Conservation (phyloP, 495 filamentous ascomycete species). For the Diplogelasinospora grovesii region DNA sequence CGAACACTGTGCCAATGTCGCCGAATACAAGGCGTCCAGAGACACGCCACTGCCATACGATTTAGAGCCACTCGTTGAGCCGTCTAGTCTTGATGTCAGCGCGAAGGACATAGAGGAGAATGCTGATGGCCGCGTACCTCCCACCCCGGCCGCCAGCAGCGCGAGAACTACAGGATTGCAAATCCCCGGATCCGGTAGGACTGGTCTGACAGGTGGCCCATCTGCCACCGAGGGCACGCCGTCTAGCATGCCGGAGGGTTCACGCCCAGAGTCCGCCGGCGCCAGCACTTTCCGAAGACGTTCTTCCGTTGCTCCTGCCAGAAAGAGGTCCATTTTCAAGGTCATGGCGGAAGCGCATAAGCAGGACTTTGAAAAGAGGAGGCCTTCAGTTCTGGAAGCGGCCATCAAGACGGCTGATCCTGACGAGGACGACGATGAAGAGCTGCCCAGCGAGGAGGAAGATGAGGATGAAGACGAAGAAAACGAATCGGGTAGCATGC, state of each 20-base stretch:
- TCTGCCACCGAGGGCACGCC: neutral
- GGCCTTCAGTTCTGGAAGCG: constrained; percentile 34
- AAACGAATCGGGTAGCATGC: constrained; percentile 22
- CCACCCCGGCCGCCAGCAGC: neutral
- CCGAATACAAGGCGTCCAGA: constrained; percentile 72
- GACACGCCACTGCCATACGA: constrained; percentile 78
- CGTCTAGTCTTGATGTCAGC: constrained; percentile 12
- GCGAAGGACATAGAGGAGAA: neutral
- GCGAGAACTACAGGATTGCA: neutral
- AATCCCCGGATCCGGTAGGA: constrained; percentile 2
- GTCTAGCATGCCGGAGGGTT: neutral
- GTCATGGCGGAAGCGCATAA: constrained; percentile 70
- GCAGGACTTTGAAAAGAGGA: constrained; percentile 79
- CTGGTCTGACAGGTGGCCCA: no score
- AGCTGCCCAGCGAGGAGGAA: constrained; percentile 5
- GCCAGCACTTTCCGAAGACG: constrained; percentile 31
- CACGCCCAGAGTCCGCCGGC: constrained; percentile 1
- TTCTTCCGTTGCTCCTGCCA: constrained; percentile 19
- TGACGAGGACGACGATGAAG: neutral
- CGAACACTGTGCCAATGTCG: constrained; percentile 86
- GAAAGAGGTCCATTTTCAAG: constrained; percentile 46
- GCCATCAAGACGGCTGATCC: no score
- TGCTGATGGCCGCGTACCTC: neutral
- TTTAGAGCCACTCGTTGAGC: constrained; percentile 36
- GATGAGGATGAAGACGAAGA: constrained; percentile 25